Evolutionary conservation across 306 rosid species (phyloP).

Genomic region (Dalbergia cochinchinensis): DNA sequence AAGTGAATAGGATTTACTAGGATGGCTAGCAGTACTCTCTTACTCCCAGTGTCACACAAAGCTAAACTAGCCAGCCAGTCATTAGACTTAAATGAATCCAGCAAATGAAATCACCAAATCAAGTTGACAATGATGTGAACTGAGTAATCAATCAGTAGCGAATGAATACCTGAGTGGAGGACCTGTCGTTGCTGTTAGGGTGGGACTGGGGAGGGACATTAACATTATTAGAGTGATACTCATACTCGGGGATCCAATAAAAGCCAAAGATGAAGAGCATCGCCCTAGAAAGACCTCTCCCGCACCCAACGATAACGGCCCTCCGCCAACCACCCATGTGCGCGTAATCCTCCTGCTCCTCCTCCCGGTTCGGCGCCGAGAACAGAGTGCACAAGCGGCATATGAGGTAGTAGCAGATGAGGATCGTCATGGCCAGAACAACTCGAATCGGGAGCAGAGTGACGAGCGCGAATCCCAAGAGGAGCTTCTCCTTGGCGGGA

Average conservation of each 20-base stretch:
- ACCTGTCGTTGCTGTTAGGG: too few species aligned
- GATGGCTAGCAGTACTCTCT: too few species aligned
- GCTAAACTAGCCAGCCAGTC: too few species aligned
- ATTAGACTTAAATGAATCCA: too few species aligned
- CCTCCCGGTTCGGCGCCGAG: slow-evolving; percentile 68
- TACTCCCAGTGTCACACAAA: too few species aligned
- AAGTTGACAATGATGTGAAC: too few species aligned
- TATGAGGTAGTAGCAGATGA: slow-evolving; percentile 72
- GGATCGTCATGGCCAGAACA: slow-evolving; percentile 48
- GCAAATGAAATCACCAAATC: too few species aligned
- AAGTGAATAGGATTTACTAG: too few species aligned
- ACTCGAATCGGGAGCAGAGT: slow-evolving; percentile 86
- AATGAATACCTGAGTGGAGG: slow-evolving; percentile 49
- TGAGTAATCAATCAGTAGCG: too few species aligned
- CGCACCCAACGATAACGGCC: slow-evolving; percentile 65
- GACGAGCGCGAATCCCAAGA: slow-evolving; percentile 69
- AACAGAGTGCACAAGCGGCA: slow-evolving; percentile 82
- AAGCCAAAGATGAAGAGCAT: slow-evolving; percentile 85
- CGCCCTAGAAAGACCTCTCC: slow-evolving; percentile 77
- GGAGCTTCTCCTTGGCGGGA: slow-evolving; percentile 71
- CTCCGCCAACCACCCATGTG: slow-evolving; percentile 88
- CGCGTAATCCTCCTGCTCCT: slow-evolving; percentile 88
- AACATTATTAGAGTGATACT: slow-evolving; percentile 11
- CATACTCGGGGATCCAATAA: slow-evolving; percentile 77
- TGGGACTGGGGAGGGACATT: not conserved